Conservation (phyloP, 2,329 filamentous ascomycete species). For the Blastomyces percursus region DNA sequence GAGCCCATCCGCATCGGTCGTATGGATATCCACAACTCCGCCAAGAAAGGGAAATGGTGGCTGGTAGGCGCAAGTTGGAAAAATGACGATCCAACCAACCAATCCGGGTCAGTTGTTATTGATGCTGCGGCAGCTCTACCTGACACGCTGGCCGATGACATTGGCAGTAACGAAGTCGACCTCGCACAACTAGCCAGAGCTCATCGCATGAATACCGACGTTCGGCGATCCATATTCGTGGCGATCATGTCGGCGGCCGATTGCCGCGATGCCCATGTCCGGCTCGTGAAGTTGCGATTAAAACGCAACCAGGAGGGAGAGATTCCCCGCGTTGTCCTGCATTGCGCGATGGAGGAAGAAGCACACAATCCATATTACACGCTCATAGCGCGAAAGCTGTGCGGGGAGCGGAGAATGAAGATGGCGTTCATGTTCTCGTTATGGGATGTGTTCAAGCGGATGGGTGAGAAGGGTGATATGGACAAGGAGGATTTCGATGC, state of each 20-base stretch:
- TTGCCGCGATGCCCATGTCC: slow-evolving; percentile 69
- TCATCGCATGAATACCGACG: slow-evolving; percentile 76
- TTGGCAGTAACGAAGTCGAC: slow-evolving; percentile 45
- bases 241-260: slow-evolving; percentile 78
- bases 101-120: neutral
- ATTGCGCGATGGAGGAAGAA: slow-evolving; percentile 73
- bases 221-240: slow-evolving; percentile 84
- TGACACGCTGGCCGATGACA: slow-evolving; percentile 27
- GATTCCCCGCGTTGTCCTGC: slow-evolving; percentile 75
- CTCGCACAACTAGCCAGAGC: slow-evolving; percentile 62
- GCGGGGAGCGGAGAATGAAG: slow-evolving; percentile 52
- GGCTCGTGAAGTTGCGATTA: slow-evolving; percentile 68
- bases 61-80: slow-evolving; percentile 89
- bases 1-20: slow-evolving; percentile 76
- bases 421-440: slow-evolving; percentile 81
- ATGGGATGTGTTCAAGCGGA: slow-evolving; percentile 71
- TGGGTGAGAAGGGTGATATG: slow-evolving; percentile 58
- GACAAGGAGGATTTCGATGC: slow-evolving; percentile 51
- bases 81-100: slow-evolving; percentile 27
- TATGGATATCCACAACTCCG: slow-evolving; percentile 68
- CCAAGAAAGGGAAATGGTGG: slow-evolving; percentile 96
- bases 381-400: slow-evolving; percentile 68
- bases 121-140: slow-evolving; percentile 1
- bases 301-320: slow-evolving; percentile 80
- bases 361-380: slow-evolving; percentile 91